These are phyloP conservation scores for Tolypocladium guangdongense DNA, from an alignment of 2,329 filamentous ascomycete species.

Conservation along the genomic window DNA sequence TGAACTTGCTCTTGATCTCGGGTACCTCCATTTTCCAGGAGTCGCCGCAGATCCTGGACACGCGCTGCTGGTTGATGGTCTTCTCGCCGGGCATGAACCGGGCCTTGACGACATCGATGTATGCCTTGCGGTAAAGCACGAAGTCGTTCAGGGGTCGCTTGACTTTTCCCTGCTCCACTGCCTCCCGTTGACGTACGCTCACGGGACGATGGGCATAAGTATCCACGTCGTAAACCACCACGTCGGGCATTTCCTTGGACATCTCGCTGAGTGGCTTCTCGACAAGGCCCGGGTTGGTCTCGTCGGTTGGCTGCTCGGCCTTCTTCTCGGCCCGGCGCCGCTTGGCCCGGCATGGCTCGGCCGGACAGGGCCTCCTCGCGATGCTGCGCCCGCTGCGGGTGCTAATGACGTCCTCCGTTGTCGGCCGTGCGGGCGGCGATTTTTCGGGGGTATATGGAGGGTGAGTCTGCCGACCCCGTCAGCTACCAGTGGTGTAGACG, in stretches of 20 bases:
- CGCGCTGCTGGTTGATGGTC: conserved; percentile 86
- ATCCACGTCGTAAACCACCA: conserved; percentile 67
- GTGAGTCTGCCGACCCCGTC: conserved; percentile 7
- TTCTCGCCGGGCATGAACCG: conserved; percentile 16
- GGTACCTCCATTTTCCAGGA: conserved; percentile 74
- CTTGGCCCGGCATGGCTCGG: not conserved
- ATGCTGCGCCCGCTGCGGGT: conserved; percentile 26
- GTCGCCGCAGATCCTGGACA: conserved; percentile 75
- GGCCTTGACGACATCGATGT: conserved; percentile 19
- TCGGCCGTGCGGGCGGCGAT: conserved; percentile 31
- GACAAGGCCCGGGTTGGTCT: not conserved
- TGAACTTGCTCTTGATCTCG: conserved; percentile 65
- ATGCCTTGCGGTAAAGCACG: conserved; percentile 93
- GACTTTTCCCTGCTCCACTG: conserved; percentile 64
- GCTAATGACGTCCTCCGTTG: conserved; percentile 15
- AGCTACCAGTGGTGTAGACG: not conserved
- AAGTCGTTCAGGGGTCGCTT: conserved; percentile 96
- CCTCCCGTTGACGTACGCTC: conserved; percentile 53
- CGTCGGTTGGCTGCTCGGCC: not conserved
- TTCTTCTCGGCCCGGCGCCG: not conserved
- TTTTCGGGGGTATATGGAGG: conserved; percentile 32
- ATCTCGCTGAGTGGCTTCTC: conserved; percentile 58
- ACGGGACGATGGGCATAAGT: conserved; percentile 63
- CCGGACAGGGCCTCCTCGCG: conserved; percentile 7
- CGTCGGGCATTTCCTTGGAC: conserved; percentile 48